Evolutionary conservation across 2,329 filamentous ascomycete genomes (phyloP).

Genomic region (Setomelanomma holmii): DNA sequence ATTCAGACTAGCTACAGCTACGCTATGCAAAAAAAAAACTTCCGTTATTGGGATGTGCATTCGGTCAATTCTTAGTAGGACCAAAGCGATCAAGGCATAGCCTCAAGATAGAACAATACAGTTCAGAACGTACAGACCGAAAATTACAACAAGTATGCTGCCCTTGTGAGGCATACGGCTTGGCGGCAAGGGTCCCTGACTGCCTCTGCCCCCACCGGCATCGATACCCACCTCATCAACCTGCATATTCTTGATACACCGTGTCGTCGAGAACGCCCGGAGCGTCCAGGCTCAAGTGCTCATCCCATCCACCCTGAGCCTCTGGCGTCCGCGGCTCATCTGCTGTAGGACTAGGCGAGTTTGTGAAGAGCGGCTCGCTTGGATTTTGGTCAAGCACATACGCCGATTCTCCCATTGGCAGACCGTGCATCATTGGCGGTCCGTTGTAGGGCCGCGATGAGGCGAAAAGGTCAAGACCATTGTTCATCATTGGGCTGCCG

Average conservation of each 20-base stretch:
- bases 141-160: background rate
- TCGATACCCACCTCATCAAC: constrained; percentile 1
- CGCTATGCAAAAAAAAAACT: background rate
- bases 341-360: constrained; percentile 22
- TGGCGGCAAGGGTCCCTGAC: background rate
- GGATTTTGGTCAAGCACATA: constrained; percentile 29
- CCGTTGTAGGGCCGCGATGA: constrained; percentile 11
- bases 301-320: constrained; percentile 16
- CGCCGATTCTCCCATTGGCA: constrained; percentile 13
- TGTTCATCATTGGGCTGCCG: constrained; percentile 6
- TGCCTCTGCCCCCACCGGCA: background rate
- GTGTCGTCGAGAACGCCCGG: constrained; percentile 14
- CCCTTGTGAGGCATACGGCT: background rate
- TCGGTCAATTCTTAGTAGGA: background rate
- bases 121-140: background rate
- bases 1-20: background rate
- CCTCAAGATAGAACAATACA: background rate
- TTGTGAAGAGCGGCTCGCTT: constrained; percentile 30
- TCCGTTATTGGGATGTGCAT: background rate
- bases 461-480: constrained; percentile 14
- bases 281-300: constrained; percentile 14
- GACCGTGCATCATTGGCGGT: constrained; percentile 13
- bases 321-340: constrained; percentile 33
- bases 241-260: constrained; percentile 11
- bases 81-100: background rate